A percentile compares a stretch with the other conserved stretches of the same genome.
phyloP scores from a whole-genome alignment of 2,329 filamentous ascomycete genomes.

The Diaporthe destruens region DNA sequence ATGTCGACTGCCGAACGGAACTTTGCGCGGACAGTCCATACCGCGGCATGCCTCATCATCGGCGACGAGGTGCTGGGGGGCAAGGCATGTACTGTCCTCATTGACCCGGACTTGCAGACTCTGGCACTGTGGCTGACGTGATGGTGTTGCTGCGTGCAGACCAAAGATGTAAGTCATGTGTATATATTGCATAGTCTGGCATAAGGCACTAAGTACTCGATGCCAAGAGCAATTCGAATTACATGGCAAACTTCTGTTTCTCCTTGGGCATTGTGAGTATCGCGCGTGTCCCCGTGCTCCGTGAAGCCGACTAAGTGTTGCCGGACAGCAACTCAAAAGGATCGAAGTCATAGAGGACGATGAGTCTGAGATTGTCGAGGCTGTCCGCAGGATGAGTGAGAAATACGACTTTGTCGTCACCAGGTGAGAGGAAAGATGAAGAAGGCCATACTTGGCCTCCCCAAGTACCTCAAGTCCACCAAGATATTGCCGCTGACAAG shows the following conservation, averaged over 20 bases:
- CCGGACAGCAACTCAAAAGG: slow-evolving; percentile 75
- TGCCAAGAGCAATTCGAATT: slow-evolving; percentile 73
- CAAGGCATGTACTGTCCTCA: slow-evolving; percentile 71
- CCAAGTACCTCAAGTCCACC: neutral
- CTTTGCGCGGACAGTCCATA: slow-evolving; percentile 79
- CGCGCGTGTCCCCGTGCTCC: neutral
- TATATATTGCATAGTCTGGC: neutral
- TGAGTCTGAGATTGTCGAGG: slow-evolving; percentile 89
- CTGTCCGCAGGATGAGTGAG: slow-evolving; percentile 85
- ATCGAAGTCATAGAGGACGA: slow-evolving; percentile 96
- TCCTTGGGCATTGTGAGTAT: slow-evolving; percentile 67
- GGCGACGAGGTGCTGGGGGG: slow-evolving; percentile 97
- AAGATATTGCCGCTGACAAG: slow-evolving; percentile 36
- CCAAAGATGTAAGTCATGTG: slow-evolving; percentile 46
- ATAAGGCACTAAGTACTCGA: slow-evolving; percentile 39
- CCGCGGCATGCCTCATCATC: slow-evolving; percentile 92
- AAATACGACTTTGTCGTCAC: slow-evolving; percentile 96
- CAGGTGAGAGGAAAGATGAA: slow-evolving; percentile 59
- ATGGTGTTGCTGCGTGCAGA: slow-evolving; percentile 41
- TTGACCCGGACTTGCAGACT: neutral
- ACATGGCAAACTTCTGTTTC: slow-evolving; percentile 75
- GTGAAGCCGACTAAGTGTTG: slow-evolving; percentile 12
- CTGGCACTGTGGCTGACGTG: slow-evolving; percentile 32
- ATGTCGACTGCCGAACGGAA: slow-evolving; percentile 66
- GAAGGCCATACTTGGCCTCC: neutral